Evolutionary conservation across 768 basidiomycete genomes (phyloP).

Genomic region (Pleurotus cornucopiae): DNA sequence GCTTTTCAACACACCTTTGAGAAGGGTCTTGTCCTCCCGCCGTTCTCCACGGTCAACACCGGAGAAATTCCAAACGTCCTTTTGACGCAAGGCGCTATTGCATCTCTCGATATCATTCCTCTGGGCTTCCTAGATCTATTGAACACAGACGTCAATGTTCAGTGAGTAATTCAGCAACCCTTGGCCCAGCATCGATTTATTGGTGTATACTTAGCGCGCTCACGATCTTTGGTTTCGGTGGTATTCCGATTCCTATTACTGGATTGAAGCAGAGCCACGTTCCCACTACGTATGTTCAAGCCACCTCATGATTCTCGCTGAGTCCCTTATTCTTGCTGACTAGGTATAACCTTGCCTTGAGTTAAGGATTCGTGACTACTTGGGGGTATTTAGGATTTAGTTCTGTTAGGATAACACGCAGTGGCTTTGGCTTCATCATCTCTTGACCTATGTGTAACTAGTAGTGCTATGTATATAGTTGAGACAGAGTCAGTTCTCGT

Average conservation of each 20-base stretch:
- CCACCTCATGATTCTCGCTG: too few relatives aligned
- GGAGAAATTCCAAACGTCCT: conserved; percentile 53
- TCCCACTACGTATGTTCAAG: conserved; percentile 27
- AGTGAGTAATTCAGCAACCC: conserved; percentile 21
- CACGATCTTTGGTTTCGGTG: conserved; percentile 26
- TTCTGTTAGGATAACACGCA: too few relatives aligned
- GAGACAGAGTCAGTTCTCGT: too few relatives aligned
- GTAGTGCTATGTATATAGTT: too few relatives aligned
- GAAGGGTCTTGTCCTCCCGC: conserved; percentile 45
- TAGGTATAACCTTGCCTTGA: too few relatives aligned
- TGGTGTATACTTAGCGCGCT: conserved; percentile 18
- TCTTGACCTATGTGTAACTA: too few relatives aligned
- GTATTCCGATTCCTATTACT: conserved; percentile 29
- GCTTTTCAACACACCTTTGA: conserved; percentile 56
- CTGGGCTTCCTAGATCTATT: conserved; percentile 48
- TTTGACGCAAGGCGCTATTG: conserved; percentile 46
- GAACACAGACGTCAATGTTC: conserved; percentile 30
- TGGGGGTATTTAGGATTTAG: too few relatives aligned
- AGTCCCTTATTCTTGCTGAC: too few relatives aligned
- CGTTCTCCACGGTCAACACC: conserved; percentile 49
- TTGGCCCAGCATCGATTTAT: not conserved
- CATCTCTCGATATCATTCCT: conserved; percentile 51
- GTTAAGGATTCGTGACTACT: too few relatives aligned
- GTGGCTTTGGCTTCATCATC: too few relatives aligned
- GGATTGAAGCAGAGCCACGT: conserved; percentile 31